Evolutionary conservation across 345 rosid species (phyloP), one percentile per base, ranked within the genome.

Genomic region (Euphorbia peplus): DNA sequence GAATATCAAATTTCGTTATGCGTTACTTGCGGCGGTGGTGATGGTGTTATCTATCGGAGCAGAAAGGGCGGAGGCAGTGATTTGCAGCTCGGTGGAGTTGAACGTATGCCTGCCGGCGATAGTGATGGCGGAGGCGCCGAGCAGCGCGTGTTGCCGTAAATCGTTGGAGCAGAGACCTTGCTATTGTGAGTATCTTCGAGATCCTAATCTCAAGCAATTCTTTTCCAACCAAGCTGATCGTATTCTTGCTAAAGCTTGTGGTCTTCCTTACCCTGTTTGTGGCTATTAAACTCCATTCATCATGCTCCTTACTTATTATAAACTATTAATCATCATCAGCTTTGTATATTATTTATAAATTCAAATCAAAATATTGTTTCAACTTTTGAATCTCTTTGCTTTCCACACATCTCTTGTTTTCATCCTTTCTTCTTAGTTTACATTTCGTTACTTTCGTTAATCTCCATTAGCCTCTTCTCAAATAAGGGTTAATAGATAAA

Each of bases 121-220:
- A 5, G 24, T 24, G 29, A 62, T 22, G n/a, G 24, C 50, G 10
- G 15, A 13, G 13, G 6, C 29, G 5, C 65, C 51, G 11, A 39
- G 30, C 3, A 21, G 15, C 18, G 14, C 0, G 21, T 61, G 65
- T 30, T 41, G 65, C 65, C 65, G 8, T 1, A 61, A 61, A 39
- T 3, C 50, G 10, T 10, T 21, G 30, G 65, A 61, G 65, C 65
- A 61, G 8, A 39, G 65, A 30, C 65, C 48, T 24, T 61, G 65
- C n/a, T 39, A n/a, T 12, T 61, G 65, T 41, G 51, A 41, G 4
- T 61, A 4, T 10, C 29, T 39, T 5, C 39, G 50, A 61, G 65
- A 61, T 22, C 65, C 51, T 39, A 61, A 61, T 16, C 65, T 41
- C 4, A 61, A 61, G 51, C 65, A 61, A 11, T 61, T 62, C 51